phyloP scores from a whole-genome alignment of 176 grass and related monocot genomes.

The Tillandsia leiboldiana region DNA sequence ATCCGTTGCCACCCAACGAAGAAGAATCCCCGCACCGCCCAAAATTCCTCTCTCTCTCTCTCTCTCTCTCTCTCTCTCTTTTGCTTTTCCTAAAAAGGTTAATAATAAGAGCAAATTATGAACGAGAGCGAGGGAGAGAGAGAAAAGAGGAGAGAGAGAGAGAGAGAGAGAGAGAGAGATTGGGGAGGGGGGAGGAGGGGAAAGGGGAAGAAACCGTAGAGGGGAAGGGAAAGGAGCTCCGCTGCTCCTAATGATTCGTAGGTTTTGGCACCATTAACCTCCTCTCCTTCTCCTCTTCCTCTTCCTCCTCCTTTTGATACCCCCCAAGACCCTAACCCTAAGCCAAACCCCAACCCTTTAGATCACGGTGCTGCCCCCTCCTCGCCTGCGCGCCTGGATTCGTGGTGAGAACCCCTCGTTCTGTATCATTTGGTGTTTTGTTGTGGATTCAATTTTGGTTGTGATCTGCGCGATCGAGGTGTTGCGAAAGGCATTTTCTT shows the following conservation, averaged over 20 bases:
- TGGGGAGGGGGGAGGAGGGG: not conserved
- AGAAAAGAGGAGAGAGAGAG: not conserved
- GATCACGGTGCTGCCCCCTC: not conserved
- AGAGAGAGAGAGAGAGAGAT: not conserved
- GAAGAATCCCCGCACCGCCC: too few relatives aligned
- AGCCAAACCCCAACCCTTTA: not conserved
- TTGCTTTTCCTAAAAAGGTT: not conserved
- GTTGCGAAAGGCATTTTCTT: not conserved
- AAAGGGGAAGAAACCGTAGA: not conserved
- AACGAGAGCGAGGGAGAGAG: not conserved
- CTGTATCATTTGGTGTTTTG: too few relatives aligned
- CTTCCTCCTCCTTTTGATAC: not conserved
- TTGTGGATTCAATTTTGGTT: not conserved
- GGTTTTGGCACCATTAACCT: not conserved
- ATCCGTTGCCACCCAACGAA: not conserved
- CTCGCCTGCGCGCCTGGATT: not conserved
- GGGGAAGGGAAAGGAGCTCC: not conserved
- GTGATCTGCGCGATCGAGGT: not conserved
- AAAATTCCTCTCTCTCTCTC: not conserved
- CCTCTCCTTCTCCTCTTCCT: not conserved
- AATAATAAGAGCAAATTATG: not conserved
- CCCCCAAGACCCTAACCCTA: not conserved
- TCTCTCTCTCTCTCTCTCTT: not conserved
- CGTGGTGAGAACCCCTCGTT: not conserved
- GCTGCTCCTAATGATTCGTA: too few relatives aligned